phyloP scores from a whole-genome alignment of 2,329 filamentous ascomycete species.

The Clonostachys sp. region DNA sequence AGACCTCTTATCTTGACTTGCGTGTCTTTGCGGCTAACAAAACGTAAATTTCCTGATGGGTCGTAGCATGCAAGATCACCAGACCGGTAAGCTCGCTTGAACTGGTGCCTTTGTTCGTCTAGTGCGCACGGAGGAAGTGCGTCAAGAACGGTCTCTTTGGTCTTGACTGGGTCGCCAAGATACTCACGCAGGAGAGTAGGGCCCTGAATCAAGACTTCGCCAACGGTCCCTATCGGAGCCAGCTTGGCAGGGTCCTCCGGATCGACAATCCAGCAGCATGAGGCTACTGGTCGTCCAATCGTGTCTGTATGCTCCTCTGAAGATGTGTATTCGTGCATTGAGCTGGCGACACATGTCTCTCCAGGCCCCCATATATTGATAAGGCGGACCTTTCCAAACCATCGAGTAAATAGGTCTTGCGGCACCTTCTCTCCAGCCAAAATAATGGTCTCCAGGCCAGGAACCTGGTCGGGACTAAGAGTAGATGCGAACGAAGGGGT shows the following conservation, averaged over 20 bases:
- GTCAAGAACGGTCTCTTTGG: constrained; percentile 4
- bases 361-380: not conserved
- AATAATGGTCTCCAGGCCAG: not conserved
- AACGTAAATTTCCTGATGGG: constrained; percentile 28
- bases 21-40: constrained; percentile 46
- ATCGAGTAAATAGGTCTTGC: not conserved
- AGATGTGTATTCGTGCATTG: not conserved
- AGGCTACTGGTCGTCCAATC: not conserved
- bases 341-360: not conserved
- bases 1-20: constrained; percentile 54
- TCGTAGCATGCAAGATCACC: constrained; percentile 37
- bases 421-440: not conserved
- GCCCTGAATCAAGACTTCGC: constrained; percentile 23
- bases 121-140: not conserved
- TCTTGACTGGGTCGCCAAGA: constrained; percentile 2
- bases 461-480: not conserved
- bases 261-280: constrained; percentile 6
- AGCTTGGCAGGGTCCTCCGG: not conserved
- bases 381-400: not conserved
- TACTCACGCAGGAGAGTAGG: constrained; percentile 38
- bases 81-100: constrained; percentile 33
- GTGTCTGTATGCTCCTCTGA: not conserved
- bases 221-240: not conserved
- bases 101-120: not conserved
- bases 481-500: constrained; percentile 3